These are phyloP conservation scores for Pulveroboletus sp. DNA, from an alignment of 1,284 basidiomycete genomes.

Conservation along the genomic window DNA sequence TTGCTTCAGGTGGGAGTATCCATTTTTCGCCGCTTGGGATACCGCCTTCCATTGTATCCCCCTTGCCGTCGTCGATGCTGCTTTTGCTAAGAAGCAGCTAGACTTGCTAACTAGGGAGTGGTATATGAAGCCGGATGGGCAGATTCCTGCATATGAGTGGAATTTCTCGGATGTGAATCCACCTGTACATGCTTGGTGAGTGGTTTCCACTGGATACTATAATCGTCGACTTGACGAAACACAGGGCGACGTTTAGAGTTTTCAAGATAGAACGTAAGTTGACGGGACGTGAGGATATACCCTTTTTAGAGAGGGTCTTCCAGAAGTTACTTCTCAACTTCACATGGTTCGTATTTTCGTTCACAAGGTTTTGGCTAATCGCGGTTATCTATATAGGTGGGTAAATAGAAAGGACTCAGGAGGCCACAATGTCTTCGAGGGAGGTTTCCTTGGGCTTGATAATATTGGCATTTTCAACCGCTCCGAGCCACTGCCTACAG, in stretches of 20 bases:
- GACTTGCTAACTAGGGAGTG: slow-evolving; percentile 96
- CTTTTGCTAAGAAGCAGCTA: slow-evolving; percentile 96
- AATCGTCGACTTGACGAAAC: background rate
- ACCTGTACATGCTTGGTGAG: slow-evolving; percentile 92
- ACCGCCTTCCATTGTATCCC: slow-evolving; percentile 99
- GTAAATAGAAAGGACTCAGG: slow-evolving; percentile 96
- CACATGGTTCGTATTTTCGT: slow-evolving; percentile 67
- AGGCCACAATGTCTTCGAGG: slow-evolving; percentile 96
- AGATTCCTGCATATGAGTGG: slow-evolving; percentile 99
- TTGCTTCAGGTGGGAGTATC: slow-evolving; percentile 87
- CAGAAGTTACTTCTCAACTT: slow-evolving; percentile 97
- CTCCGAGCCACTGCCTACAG: slow-evolving; percentile 93
- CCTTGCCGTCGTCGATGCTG: slow-evolving; percentile 91
- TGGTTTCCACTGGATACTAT: background rate
- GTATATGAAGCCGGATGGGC: slow-evolving; percentile 99
- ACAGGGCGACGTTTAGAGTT: slow-evolving; percentile 90
- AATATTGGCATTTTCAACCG: slow-evolving; percentile 99
- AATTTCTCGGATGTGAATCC: slow-evolving; percentile 98
- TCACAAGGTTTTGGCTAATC: background rate
- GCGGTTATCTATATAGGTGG: slow-evolving; percentile 63
- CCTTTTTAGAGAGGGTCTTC: slow-evolving; percentile 97
- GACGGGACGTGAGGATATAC: slow-evolving; percentile 86
- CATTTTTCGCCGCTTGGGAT: slow-evolving; percentile 94
- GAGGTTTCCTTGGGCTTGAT: slow-evolving; percentile 96
- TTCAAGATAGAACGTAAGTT: slow-evolving; percentile 99